Evolutionary conservation across 805 yeast genomes (phyloP), one percentile per base, ranked within the genome.

Genomic region (Myxozyma melibiosi): DNA sequence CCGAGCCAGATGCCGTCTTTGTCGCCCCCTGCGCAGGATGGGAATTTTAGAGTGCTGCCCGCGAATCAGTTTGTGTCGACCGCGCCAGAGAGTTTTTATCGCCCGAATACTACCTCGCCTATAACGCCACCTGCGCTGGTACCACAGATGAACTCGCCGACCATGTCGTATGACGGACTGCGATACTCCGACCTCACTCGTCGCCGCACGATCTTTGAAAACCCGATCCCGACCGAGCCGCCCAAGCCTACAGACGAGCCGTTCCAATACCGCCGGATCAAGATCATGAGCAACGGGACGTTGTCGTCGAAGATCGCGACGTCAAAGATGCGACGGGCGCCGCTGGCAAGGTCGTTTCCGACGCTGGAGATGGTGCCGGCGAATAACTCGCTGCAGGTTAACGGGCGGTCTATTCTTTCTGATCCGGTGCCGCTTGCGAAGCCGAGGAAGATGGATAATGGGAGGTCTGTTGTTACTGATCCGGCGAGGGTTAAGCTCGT

Each of bases 371-470:
- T n/a, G n/a, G n/a, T n/a, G n/a, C n/a, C n/a, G n/a, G n/a, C n/a
- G n/a, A n/a, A n/a, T n/a, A n/a, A n/a, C 4, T 35, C 52, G 13
- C 28, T 54, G 27, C 28, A 47, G 13, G 53, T 54, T 9, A 48
- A 43, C 13, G 58, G 58, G 11, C 43, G 53, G 16, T 43, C 52
- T 9, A 54, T 54, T 6, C 28, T 54, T 13, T 48, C 53, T 39
- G 58, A 54, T 37, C 53, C 58, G 2, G 16, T 34, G 8, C 48
- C 57, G 8, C 20, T 38, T 4, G 45, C 39, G n/a, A n/a, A n/a
- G n/a, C n/a, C n/a, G n/a, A n/a, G n/a, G n/a, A n/a, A n/a, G n/a
- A n/a, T n/a, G n/a, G n/a, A n/a, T n/a, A n/a, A n/a, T n/a, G n/a
- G n/a, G n/a, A n/a, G n/a, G n/a, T n/a, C n/a, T n/a, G n/a, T n/a